phyloP scores from a whole-genome alignment of 2,329 filamentous ascomycete species.

The Aspergillus quadrilineatus region DNA sequence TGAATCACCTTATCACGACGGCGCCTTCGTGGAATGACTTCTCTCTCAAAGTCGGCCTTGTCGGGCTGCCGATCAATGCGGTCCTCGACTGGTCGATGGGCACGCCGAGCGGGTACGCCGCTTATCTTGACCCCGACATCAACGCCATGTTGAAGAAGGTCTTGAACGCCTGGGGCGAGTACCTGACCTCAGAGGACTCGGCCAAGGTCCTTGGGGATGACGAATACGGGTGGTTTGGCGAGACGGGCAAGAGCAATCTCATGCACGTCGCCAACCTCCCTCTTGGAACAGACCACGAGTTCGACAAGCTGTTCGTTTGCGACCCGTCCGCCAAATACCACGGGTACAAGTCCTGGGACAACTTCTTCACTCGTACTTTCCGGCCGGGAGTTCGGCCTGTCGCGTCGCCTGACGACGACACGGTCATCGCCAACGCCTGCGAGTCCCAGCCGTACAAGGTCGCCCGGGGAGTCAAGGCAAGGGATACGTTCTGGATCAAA shows the following conservation, averaged over 20 bases:
- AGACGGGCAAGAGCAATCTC: slow-evolving; percentile 46
- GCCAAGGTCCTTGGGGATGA: slow-evolving; percentile 49
- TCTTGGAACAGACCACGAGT: slow-evolving; percentile 39
- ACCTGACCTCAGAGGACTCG: slow-evolving; percentile 53
- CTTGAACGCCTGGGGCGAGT: slow-evolving; percentile 57
- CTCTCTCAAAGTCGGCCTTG: slow-evolving; percentile 42
- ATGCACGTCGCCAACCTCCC: slow-evolving; percentile 13
- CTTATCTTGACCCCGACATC: slow-evolving; percentile 54
- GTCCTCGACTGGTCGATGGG: slow-evolving; percentile 62
- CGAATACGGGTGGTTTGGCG: slow-evolving; percentile 56
- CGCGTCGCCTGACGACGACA: slow-evolving; percentile 51
- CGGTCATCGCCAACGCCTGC: slow-evolving; percentile 62
- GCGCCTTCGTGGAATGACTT: slow-evolving; percentile 35
- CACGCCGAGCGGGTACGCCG: slow-evolving; percentile 54
- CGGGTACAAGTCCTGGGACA: slow-evolving; percentile 68
- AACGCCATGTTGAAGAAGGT: slow-evolving; percentile 55
- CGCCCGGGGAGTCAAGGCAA: slow-evolving; percentile 51
- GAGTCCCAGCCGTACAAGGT: slow-evolving; percentile 62
- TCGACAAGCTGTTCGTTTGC: slow-evolving; percentile 23
- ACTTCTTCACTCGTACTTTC: slow-evolving; percentile 66
- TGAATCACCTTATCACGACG: slow-evolving; percentile 55
- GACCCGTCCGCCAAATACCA: slow-evolving; percentile 23
- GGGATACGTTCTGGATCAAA: slow-evolving; percentile 68
- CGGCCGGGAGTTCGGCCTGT: slow-evolving; percentile 58
- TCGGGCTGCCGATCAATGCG: slow-evolving; percentile 58